phyloP scores from a whole-genome alignment of 805 yeast genomes.

The Torulaspora quercuum region DNA sequence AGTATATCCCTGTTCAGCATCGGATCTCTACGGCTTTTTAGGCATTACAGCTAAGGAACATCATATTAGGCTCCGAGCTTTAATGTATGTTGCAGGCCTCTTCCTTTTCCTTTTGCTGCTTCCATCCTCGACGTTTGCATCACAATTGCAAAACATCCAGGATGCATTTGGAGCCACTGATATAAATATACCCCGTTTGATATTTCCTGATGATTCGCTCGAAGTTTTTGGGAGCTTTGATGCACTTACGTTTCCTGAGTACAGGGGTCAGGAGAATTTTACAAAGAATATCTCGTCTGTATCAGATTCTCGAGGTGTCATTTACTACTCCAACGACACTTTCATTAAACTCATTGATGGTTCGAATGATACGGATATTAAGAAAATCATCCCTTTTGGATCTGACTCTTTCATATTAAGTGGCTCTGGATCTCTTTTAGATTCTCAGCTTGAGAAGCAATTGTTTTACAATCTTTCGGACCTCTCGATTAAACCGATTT shows the following conservation, averaged over 20 bases:
- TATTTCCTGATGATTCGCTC: slow-evolving; percentile 16
- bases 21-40: no score
- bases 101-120: slow-evolving; percentile 6
- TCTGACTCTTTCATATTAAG: slow-evolving; percentile 36
- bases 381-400: slow-evolving; percentile 31
- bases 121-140: slow-evolving; percentile 11
- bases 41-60: no score
- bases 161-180: slow-evolving; percentile 13
- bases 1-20: no score
- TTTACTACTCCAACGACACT: slow-evolving; percentile 31
- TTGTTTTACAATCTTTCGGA: slow-evolving; percentile 35
- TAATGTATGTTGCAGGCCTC: slow-evolving; percentile 9
- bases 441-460: slow-evolving; percentile 31
- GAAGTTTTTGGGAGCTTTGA: slow-evolving; percentile 27
- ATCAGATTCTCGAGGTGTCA: slow-evolving; percentile 17
- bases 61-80: slow-evolving; percentile 3
- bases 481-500: slow-evolving; percentile 27
- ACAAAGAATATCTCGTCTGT: slow-evolving; percentile 16
- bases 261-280: slow-evolving; percentile 36
- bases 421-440: slow-evolving; percentile 34
- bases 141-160: slow-evolving; percentile 24
- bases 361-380: slow-evolving; percentile 17
- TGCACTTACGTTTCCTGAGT: slow-evolving; percentile 25
- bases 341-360: slow-evolving; percentile 23
- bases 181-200: slow-evolving; percentile 16